These are phyloP conservation scores for Coffea humblotiana DNA, from an alignment of 305 asterid species.

Conservation along the genomic window DNA sequence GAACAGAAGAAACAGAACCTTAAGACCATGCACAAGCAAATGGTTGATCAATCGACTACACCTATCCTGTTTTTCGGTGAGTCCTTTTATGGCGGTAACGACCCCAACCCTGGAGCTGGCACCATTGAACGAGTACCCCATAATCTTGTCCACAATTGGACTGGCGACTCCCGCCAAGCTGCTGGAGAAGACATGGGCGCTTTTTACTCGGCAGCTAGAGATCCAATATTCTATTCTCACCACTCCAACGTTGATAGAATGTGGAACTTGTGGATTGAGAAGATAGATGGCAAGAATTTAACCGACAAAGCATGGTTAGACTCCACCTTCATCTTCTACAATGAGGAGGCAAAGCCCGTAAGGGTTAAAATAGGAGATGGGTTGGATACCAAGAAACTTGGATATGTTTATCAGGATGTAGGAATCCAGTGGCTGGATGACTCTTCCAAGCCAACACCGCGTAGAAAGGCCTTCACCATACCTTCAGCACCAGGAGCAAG, in stretches of 20 bases:
- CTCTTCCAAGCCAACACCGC: not conserved
- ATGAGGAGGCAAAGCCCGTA: constrained; percentile 63
- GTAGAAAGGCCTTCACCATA: too few species aligned
- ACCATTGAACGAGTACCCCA: constrained; percentile 41
- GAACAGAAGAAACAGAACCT: constrained; percentile 16
- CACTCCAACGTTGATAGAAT: constrained; percentile 66
- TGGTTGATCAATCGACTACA: constrained; percentile 35
- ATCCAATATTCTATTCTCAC: constrained; percentile 72
- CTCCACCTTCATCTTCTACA: constrained; percentile 56
- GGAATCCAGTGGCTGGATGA: not conserved
- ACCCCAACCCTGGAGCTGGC: constrained; percentile 27
- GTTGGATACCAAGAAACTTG: constrained; percentile 23
- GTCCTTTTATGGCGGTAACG: constrained; percentile 34
- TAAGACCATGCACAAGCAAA: constrained; percentile 36
- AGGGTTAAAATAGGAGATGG: constrained; percentile 59
- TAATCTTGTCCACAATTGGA: constrained; percentile 36
- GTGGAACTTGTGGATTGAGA: constrained; percentile 65
- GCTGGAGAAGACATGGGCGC: constrained; percentile 41
- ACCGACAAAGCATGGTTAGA: constrained; percentile 49
- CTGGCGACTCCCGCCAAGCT: constrained; percentile 33
- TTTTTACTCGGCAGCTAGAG: constrained; percentile 80
- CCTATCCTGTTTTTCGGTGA: constrained; percentile 31
- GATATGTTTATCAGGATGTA: too few species aligned
- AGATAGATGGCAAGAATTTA: constrained; percentile 46
- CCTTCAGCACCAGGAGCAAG: not conserved